Conservation (phyloP, 768 basidiomycete species). For the Daedaleopsis sinensis region DNA sequence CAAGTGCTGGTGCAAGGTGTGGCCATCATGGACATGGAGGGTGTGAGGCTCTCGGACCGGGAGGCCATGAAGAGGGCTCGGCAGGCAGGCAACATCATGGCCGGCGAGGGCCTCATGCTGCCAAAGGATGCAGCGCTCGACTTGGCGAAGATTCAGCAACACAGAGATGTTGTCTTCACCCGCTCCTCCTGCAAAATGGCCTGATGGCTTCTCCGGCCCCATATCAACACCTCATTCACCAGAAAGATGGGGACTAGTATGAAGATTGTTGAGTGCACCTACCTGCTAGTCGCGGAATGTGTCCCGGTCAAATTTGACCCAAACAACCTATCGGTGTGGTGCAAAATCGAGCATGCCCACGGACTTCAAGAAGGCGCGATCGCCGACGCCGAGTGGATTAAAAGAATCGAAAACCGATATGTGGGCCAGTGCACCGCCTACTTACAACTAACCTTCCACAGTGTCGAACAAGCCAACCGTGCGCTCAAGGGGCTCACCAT, state of each 20-base stretch:
- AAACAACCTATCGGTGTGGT: background rate
- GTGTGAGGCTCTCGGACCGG: background rate
- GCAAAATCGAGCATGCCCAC: background rate
- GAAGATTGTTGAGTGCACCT: conserved; percentile 8
- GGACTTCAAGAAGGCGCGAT: background rate
- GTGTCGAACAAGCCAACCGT: conserved; percentile 31
- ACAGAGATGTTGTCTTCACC: conserved; percentile 5
- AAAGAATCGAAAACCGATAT: conserved; percentile 19
- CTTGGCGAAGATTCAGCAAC: background rate
- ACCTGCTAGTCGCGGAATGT: conserved; percentile 7
- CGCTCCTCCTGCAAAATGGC: background rate
- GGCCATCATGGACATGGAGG: background rate
- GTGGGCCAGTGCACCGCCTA: conserved; percentile 28
- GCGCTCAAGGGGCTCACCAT: conserved; percentile 29
- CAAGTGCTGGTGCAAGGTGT: conserved; percentile 1
- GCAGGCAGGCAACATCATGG: background rate
- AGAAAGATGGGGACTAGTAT: conserved; percentile 5
- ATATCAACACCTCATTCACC: conserved; percentile 1
- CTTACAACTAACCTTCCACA: conserved; percentile 27
- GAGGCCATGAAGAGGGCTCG: background rate
- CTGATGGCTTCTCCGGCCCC: conserved; percentile 1
- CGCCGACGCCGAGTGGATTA: conserved; percentile 29
- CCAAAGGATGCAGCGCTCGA: background rate
- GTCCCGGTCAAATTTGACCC: conserved; percentile 5
- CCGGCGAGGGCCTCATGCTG: background rate